Percentiles rank a stretch among this genome's conserved stretches.
Conservation (phyloP, 805 yeast genomes). For the fission yeast (Schizosaccharomyces pombe) region ASM294v3 CU329670.1:3807501-3808000, state of each 20-base stretch:
- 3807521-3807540: conserved; percentile 73
- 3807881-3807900: conserved; percentile 89
- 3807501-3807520: conserved; percentile 32
- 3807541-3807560: conserved; percentile 54
- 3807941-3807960: conserved; percentile 49
- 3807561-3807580: conserved; percentile 66
- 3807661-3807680: conserved; percentile 80
- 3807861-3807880: conserved; percentile 50
- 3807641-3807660: conserved; percentile 93
- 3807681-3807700: conserved; percentile 87
- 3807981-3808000: conserved; percentile 45
- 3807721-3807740: conserved; percentile 84
- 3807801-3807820: conserved; percentile 11
- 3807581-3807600: conserved; percentile 70
- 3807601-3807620: conserved; percentile 84
- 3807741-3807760: conserved; percentile 90
- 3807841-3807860: conserved; percentile 79
- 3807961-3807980: conserved; percentile 56
- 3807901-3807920: conserved; percentile 67
- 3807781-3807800: neutral
- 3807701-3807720: conserved; percentile 64
- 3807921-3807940: conserved; percentile 34
- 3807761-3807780: conserved; percentile 29
- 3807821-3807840: conserved; percentile 47
- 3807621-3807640: conserved; percentile 60